Evolutionary conservation across 371 early-diverging fungal genomes (phyloP), one percentile per base, ranked within the genome.

Genomic region (Nosema muscidifuracis): DNA sequence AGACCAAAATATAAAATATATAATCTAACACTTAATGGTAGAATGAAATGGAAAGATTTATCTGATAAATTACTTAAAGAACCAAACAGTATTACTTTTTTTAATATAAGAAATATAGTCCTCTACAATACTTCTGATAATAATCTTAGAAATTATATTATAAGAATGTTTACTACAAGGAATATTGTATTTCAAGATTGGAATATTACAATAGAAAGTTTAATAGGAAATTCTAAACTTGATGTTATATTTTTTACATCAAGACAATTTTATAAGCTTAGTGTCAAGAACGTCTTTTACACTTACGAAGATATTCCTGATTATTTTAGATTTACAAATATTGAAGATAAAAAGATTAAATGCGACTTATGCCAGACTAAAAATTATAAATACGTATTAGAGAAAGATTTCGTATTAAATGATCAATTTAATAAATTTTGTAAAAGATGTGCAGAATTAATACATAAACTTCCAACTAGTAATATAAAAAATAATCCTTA

Each of bases 401-500:
- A 58, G 10, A 24, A 58, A 4, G 20, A 58, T 34, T 34, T 34
- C 12, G 38, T 58, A 13, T n/a, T 58, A 12, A 30, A 2, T 6
- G 36, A 34, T 33, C 30, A 34, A n/a, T 58, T 34, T 58, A 34
- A 36, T 20, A 58, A 58, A 58, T 30, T 58, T 26, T 58, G 58
- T n/a, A 36, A 58, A 58, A 36, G 7, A 16, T 58, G 58, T 58
- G 7, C 1, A 16, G n/a, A 34, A 34, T 33, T 58, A 18, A 58
- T 58, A 10, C 6, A 9, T 16, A 58, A 34, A 18, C 7, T 34
- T 2, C 36, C 36, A 34, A 10, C 12, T 55, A 30, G 28, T 30
- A 6, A 20, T 18, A n/a, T n/a, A 50, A 22, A 18, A 50, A 10
- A 10, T 7, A n/a, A 50, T 15, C 3, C 51, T n/a, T n/a, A 20